Base-by-base conservation (phyloP, 805 yeast species). In the Starmerella davenportii region DNA sequence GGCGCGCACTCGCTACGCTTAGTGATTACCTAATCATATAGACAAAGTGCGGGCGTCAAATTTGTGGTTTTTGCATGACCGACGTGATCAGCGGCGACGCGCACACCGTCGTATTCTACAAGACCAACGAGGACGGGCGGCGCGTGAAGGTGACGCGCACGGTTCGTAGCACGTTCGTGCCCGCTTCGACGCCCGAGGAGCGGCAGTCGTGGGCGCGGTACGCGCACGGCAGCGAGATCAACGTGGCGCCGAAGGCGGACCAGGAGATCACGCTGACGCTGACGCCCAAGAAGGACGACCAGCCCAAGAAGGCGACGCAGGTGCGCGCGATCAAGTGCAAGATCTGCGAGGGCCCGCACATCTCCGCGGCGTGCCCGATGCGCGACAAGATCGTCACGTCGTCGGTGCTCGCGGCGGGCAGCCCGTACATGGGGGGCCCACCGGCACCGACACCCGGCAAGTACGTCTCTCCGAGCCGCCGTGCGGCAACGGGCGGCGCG, bases 301-400 rank as follows among this genome's bases (percentile, higher is more conserved):
- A 62, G 38, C 57, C 62, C 57, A 67, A 56, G 65, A 63, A 60
- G 55, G 61, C 57, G 47, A 60, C 60, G 57, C 19, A 5, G 5
- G 63, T 64, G 47, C 66, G 63, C 51, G 21, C 42, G 33, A 57
- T 70, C 45, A 64, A 61, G 51, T 90, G 98, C 72, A 80, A 95
- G 71, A 64, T 70, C 39, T 90, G 99, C 77, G 79, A 79, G 44
- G 95, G 94, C 56, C 78, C 74, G 50, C 99, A 90, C 68, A 80
- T 76, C 70, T 79, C 95, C 31, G 65, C 82, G 59, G 76, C 78
- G 64, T 90, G 99, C 79, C 98, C 98, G 46, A 82, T 73, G 71
- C 85, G 79, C 65, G 92, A 78, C 52, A 79, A 90, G 29, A 18
- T 44, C 31, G 45, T 42, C 29, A 49, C 51, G 24, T 50, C 69